Base-by-base conservation (phyloP, 169 alveolate species). In the Eimeria tenella region DNA sequence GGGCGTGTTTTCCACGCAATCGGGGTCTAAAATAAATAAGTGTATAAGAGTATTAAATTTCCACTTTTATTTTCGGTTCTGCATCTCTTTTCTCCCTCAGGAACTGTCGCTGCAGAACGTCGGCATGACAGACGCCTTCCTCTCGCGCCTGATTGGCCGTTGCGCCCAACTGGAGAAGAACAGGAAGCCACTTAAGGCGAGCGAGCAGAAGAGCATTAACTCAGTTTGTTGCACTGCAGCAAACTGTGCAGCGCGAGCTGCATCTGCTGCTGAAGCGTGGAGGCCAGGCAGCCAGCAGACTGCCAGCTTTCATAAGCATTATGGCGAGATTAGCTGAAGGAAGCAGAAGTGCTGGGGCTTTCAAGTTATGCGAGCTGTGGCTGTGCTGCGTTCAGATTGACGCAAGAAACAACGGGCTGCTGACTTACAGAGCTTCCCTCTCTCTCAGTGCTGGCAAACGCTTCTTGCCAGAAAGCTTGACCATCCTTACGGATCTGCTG, bases 151-250 rank as follows among this genome's bases (percentile, higher is more conserved):
- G 13, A 77, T 77, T 50, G 63, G 87, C 11, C 11, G 19, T 5
- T 50, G 68, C n/a, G 87, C 87, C 52, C 87, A 77, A 77, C 10
- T 77, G 62, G 31, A 77, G 62, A 77, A 77, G 68, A 77, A 25
- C 17, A 17, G 50, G 42, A 21, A 77, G 17, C 50, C 87, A 77
- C 31, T 77, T 4, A 53, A 23, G 62, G 87, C 52, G 17, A 77
- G 87, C 42, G 5, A 65, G 8, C 42, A 31, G 42, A 31, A 31
- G 42, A 31, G 42, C 42, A 31, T 31, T 31, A 31, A 31, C 42
- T 31, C 42, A 31, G 42, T 31, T 31, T 31, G 42, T 2, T 31
- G 42, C 42, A 31, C 42, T 31, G 42, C 42, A 31, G 42, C 42
- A 31, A 31, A 31, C 42, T 31, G 42, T 31, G 42, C 42, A 31